Percentiles rank a stretch among this genome's conserved stretches.
phyloP scores from a whole-genome alignment of 176 grass and related monocot genomes.

The Hsuehochloa calcarea region DNA sequence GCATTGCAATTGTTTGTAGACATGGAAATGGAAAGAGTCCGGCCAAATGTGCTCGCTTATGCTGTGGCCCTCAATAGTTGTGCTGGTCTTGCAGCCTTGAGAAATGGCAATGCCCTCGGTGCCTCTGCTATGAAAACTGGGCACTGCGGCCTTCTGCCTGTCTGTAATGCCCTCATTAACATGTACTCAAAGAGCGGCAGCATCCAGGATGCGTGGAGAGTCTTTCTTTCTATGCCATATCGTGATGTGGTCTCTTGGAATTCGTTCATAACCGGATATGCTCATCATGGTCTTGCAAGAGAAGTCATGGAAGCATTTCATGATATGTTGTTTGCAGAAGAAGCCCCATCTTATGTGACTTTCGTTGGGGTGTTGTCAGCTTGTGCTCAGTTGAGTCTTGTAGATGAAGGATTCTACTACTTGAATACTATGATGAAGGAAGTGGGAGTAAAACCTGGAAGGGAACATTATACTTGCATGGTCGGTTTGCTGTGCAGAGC shows the following conservation, averaged over 20 bases:
- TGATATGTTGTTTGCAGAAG: slow-evolving; percentile 47
- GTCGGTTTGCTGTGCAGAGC: slow-evolving; percentile 71
- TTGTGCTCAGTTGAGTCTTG: slow-evolving; percentile 70
- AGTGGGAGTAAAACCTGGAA: slow-evolving; percentile 56
- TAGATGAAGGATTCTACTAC: slow-evolving; percentile 74
- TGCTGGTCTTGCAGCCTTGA: slow-evolving; percentile 67
- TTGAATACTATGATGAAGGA: slow-evolving; percentile 72
- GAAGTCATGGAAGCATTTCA: slow-evolving; percentile 56
- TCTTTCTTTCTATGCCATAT: slow-evolving; percentile 53
- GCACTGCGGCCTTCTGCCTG: slow-evolving; percentile 29
- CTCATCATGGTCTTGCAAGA: slow-evolving; percentile 65
- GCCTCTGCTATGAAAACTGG: slow-evolving; percentile 63
- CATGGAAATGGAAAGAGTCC: slow-evolving; percentile 52
- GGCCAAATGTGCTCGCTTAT: slow-evolving; percentile 65
- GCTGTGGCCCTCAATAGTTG: slow-evolving; percentile 61
- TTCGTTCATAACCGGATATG: slow-evolving; percentile 61
- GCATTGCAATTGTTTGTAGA: slow-evolving; percentile 67
- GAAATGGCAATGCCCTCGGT: slow-evolving; percentile 59
- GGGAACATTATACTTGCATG: slow-evolving; percentile 77
- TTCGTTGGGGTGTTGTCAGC: slow-evolving; percentile 73
- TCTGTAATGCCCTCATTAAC: slow-evolving; percentile 74
- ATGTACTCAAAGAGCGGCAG: slow-evolving; percentile 83
- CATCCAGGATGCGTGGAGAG: slow-evolving; percentile 49
- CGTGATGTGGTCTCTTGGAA: slow-evolving; percentile 72
- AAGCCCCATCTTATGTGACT: slow-evolving; percentile 57